These are phyloP conservation scores for Cladosporium sp. DNA, from an alignment of 2,329 filamentous ascomycete species.

Conservation along the genomic window DNA sequence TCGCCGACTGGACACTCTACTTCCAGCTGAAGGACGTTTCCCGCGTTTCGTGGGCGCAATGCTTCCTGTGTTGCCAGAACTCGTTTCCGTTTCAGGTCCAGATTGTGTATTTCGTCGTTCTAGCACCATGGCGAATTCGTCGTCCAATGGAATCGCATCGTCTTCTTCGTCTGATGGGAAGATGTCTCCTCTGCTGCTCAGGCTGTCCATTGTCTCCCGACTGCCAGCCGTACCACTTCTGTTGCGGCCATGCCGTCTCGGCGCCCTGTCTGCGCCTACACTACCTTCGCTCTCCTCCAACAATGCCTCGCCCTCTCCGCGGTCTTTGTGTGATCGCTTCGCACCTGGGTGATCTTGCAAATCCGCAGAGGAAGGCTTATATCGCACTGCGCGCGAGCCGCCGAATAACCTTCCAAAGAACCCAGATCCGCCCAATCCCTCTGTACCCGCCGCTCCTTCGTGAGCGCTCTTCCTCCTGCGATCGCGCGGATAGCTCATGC, in stretches of 20 bases:
- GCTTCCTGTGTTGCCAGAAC: conserved; percentile 61
- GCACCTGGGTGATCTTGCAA: conserved; percentile 80
- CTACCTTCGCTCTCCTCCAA: conserved; percentile 63
- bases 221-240: conserved; percentile 80
- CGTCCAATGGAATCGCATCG: conserved; percentile 88
- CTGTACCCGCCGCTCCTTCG: conserved; percentile 61
- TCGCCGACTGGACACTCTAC: conserved; percentile 27
- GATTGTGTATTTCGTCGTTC: conserved; percentile 61
- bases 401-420: conserved; percentile 84
- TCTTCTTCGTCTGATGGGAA: conserved; percentile 86
- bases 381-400: conserved; percentile 71
- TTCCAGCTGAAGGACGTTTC: conserved; percentile 48
- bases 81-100: conserved; percentile 65
- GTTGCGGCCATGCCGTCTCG: conserved; percentile 52
- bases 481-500: conserved; percentile 73
- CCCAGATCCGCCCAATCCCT: conserved; percentile 61
- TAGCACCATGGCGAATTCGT: conserved; percentile 85
- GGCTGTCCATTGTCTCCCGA: conserved; percentile 79
- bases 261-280: conserved; percentile 34
- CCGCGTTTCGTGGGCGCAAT: conserved; percentile 27
- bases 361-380: conserved; percentile 88
- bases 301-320: conserved; percentile 68
- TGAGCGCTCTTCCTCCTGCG: conserved; percentile 57
- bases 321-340: conserved; percentile 41
- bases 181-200: conserved; percentile 83